phyloP scores from a whole-genome alignment of 148 eudicot genomes.

The Polygonum aviculare region DNA sequence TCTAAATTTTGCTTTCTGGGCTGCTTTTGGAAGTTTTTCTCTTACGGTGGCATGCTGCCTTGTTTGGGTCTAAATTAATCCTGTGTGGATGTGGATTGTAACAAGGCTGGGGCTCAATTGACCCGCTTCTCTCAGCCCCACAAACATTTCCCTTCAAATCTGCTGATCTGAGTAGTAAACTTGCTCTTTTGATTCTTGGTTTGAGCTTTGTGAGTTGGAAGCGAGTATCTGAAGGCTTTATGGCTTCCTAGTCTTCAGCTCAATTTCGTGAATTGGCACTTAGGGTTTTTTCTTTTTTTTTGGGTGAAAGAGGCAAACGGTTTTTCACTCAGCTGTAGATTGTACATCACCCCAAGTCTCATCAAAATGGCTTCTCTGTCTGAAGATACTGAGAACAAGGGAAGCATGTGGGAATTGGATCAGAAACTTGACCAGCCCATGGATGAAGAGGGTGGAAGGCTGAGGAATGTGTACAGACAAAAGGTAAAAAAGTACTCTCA shows the following conservation, averaged over 20 bases:
- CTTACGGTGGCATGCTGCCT: background rate
- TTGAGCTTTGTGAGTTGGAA: background rate
- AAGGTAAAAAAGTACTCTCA: conserved; percentile 41
- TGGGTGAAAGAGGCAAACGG: background rate
- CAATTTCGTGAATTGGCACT: background rate
- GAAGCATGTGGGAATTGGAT: conserved; percentile 96
- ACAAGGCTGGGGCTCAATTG: background rate
- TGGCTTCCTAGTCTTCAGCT: background rate
- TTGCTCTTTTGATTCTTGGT: background rate
- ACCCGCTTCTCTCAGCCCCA: background rate
- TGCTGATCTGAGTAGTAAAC: background rate
- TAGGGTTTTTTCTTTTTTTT: background rate
- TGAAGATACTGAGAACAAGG: conserved; percentile 40
- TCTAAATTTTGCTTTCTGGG: background rate
- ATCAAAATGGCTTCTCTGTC: conserved; percentile 37
- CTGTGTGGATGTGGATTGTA: background rate
- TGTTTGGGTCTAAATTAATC: background rate
- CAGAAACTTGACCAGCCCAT: conserved; percentile 96
- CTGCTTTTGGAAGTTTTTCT: background rate
- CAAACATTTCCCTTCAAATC: background rate
- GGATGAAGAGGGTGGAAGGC: conserved; percentile 96
- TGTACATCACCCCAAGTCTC: background rate
- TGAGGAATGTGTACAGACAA: conserved; percentile 68
- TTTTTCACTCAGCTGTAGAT: background rate
- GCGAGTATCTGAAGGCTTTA: background rate